Conservation (phyloP, 225 moss, liverwort and hornwort genomes). For the Polytrichum formosum region DNA sequence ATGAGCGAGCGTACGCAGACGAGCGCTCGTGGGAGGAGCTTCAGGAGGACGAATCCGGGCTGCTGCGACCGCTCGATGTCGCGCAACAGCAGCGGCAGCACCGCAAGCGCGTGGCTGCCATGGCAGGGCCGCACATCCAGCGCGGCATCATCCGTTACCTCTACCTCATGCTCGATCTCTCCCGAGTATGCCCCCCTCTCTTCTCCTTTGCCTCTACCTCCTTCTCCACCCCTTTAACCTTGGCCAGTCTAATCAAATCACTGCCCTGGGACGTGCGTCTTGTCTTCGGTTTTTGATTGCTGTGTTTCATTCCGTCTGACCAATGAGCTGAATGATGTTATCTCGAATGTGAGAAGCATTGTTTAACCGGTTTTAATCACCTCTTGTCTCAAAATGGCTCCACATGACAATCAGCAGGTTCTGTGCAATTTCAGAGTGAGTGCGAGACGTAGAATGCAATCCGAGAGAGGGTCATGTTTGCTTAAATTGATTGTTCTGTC, state of each 20-base stretch:
- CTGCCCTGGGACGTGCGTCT: too few species aligned
- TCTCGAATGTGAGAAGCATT: too few species aligned
- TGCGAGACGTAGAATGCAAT: too few species aligned
- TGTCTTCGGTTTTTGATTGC: too few species aligned
- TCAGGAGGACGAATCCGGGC: constrained; percentile 86
- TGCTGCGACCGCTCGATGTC: constrained; percentile 79
- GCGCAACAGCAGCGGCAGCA: constrained; percentile 91
- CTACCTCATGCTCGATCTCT: constrained; percentile 77
- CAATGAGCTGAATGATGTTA: too few species aligned
- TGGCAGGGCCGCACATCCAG: constrained; percentile 85
- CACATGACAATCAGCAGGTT: too few species aligned
- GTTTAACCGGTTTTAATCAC: too few species aligned
- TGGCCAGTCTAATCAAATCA: not conserved
- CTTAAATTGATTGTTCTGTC: too few species aligned
- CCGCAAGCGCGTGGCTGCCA: constrained; percentile 77
- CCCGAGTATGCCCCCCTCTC: constrained; percentile 51
- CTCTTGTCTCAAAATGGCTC: too few species aligned
- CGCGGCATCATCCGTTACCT: constrained; percentile 96
- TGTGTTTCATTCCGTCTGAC: too few species aligned
- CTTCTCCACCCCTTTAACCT: not conserved
- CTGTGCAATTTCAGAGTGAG: too few species aligned
- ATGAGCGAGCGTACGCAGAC: constrained; percentile 89
- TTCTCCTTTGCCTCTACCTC: not conserved
- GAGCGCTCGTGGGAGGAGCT: constrained; percentile 96
- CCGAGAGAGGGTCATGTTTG: too few species aligned